phyloP scores from a whole-genome alignment of 2,329 filamentous ascomycete species.

The Claviceps digitariae region DNA sequence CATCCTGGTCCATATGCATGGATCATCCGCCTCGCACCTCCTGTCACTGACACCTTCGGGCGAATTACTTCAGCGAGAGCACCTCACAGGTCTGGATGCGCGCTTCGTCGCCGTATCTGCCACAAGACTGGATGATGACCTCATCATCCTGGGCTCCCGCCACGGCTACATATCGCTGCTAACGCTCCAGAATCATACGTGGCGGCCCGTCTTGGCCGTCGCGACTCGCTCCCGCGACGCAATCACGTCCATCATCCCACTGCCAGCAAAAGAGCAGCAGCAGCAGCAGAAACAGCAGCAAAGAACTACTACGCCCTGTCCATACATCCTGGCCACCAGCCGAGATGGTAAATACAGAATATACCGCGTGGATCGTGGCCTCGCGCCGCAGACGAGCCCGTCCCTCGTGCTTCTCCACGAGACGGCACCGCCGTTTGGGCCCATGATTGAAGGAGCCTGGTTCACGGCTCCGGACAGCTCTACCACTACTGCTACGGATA shows the following conservation, averaged over 20 bases:
- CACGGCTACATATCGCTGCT: conserved; percentile 32
- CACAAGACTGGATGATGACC: conserved; percentile 21
- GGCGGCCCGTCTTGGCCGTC: conserved; percentile 18
- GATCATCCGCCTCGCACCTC: conserved; percentile 28
- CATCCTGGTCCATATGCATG: conserved; percentile 33
- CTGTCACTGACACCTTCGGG: conserved; percentile 24
- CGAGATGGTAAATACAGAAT: conserved; percentile 67
- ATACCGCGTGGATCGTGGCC: conserved; percentile 27
- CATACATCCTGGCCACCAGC: conserved; percentile 54
- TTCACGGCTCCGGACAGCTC: conserved; percentile 25
- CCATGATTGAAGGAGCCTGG: conserved; percentile 61
- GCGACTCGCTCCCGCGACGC: conserved; percentile 41
- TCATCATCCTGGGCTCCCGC: conserved; percentile 41
- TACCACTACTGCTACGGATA: neutral
- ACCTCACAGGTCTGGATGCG: conserved; percentile 27
- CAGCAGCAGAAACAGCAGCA: conserved; percentile 1
- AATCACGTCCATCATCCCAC: conserved; percentile 50
- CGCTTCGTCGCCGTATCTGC: conserved; percentile 37
- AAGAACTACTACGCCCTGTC: conserved; percentile 5
- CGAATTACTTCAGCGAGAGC: conserved; percentile 14
- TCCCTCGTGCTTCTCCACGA: conserved; percentile 47
- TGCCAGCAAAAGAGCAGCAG: conserved; percentile 18
- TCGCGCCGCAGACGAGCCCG: conserved; percentile 5
- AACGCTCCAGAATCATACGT: conserved; percentile 12
- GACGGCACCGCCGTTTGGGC: conserved; percentile 55